Conservation (phyloP, 75 land plant genomes). For the Cunninghamia lanceolata region DNA sequence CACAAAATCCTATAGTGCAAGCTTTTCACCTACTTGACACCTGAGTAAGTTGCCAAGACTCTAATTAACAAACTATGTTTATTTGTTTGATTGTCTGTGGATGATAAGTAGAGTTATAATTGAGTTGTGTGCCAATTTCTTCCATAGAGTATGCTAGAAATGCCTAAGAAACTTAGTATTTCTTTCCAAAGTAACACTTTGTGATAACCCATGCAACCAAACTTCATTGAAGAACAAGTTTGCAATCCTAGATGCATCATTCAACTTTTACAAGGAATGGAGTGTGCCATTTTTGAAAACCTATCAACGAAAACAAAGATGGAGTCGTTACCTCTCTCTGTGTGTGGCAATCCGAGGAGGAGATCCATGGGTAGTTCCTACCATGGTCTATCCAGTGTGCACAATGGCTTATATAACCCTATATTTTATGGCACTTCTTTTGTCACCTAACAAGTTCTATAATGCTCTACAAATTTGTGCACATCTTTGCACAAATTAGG, state of each 20-base stretch:
- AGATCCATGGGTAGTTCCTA: conserved; percentile 10
- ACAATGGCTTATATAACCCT: conserved; percentile 19
- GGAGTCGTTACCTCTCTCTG: background rate
- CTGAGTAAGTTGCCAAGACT: conserved; percentile 9
- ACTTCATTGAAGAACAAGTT: conserved; percentile 21
- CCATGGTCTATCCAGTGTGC: conserved; percentile 1
- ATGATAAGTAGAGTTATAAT: conserved; percentile 14
- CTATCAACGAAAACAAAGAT: conserved; percentile 23
- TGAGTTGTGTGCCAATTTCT: conserved; percentile 4
- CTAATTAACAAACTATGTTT: conserved; percentile 26
- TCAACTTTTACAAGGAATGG: conserved; percentile 21
- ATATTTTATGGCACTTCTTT: conserved; percentile 11
- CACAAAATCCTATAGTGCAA: too few relatives aligned
- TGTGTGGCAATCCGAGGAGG: conserved; percentile 14
- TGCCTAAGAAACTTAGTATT: conserved; percentile 18
- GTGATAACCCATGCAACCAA: conserved; percentile 22
- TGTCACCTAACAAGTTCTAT: conserved; percentile 11
- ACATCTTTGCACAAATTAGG: conserved; percentile 11
- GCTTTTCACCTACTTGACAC: too few relatives aligned
- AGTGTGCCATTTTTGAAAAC: conserved; percentile 21
- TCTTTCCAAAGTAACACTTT: conserved; percentile 15
- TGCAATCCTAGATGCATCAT: conserved; percentile 17
- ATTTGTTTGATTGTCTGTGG: conserved; percentile 26
- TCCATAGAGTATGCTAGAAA: conserved; percentile 12
- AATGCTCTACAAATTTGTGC: background rate